Evolutionary conservation across 2,329 filamentous ascomycete species (phyloP), one percentile per base, ranked within the genome.

Genomic region (Beauveria bassiana): DNA sequence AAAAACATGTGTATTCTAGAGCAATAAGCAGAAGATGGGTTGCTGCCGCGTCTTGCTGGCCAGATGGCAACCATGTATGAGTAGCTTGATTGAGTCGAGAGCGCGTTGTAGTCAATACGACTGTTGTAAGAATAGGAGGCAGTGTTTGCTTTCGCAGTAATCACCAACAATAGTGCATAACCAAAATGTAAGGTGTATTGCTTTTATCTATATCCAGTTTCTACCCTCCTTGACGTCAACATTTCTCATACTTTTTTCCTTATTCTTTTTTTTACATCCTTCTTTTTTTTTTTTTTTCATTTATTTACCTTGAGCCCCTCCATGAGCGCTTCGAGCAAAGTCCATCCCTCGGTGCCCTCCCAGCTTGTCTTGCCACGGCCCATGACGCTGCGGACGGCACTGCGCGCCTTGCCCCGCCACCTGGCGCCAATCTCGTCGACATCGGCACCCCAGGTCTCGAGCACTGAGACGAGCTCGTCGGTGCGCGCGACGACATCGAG

Each of bases 331-430:
- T 83, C 75, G 70, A 95, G 72, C 64, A 75, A 79, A 52, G 78
- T 79, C 87, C 86, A 95, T 31, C 84, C 88, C 46, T 81, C 77
- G 34, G 80, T 89, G 12, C 84, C 91, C 74, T 96, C 92, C 91
- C 93, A 97, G 14, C 74, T 82, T 69, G 91, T 89, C 76, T 85
- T 93, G 0, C 84, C 93, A 70, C 89, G 89, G 0, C 91, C 89
- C 80, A 96, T 82, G 7, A 98, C 87, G 57, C 90, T 91, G 59
- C 92, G 81, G 2, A 96, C 81, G 12, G 93, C 93, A 72, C 86
- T 96, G 68, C 91, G 81, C 0, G 91, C 90, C 81, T 96, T 98
- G 65, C 90, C 90, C 73, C 85, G 89, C 95, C 95, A 99, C 69
- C 87, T 87, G 62, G 82, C 83, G 2, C 90, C 91, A 2, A 97